phyloP scores from a whole-genome alignment of 352 stramenopile genomes.

The Blastocystis sp. region DNA sequence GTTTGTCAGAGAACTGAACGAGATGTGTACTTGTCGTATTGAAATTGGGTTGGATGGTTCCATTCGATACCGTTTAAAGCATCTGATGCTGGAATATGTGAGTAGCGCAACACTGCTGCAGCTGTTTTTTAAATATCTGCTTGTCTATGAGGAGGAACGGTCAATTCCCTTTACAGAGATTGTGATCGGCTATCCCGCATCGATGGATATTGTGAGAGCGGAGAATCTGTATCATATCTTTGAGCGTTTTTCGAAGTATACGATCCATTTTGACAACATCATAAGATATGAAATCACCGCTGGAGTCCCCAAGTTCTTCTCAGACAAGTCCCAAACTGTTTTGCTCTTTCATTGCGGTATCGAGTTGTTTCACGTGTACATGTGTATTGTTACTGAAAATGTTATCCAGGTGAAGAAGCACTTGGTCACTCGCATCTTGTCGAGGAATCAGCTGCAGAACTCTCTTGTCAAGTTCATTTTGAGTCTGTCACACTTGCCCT shows the following conservation, averaged over 20 bases:
- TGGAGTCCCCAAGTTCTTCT: background rate
- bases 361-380: constrained; percentile 4
- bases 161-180: background rate
- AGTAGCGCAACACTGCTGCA: background rate
- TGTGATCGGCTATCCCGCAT: background rate
- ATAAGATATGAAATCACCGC: background rate
- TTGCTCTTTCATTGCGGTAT: background rate
- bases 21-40: background rate
- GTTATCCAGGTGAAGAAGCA: background rate
- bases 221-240: background rate
- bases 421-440: background rate
- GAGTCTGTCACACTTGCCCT: background rate
- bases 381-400: background rate
- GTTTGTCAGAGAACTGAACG: background rate
- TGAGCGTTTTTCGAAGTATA: background rate
- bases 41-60: background rate
- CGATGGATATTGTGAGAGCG: background rate
- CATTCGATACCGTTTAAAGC: background rate
- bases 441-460: background rate
- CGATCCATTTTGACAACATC: background rate
- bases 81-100: background rate
- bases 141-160: background rate
- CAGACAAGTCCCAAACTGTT: background rate
- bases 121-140: constrained; percentile 1
- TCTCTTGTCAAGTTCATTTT: background rate